These are phyloP conservation scores for Backusella tarrabulga DNA, from an alignment of 192 early-diverging fungal genomes.

Conservation along the genomic window DNA sequence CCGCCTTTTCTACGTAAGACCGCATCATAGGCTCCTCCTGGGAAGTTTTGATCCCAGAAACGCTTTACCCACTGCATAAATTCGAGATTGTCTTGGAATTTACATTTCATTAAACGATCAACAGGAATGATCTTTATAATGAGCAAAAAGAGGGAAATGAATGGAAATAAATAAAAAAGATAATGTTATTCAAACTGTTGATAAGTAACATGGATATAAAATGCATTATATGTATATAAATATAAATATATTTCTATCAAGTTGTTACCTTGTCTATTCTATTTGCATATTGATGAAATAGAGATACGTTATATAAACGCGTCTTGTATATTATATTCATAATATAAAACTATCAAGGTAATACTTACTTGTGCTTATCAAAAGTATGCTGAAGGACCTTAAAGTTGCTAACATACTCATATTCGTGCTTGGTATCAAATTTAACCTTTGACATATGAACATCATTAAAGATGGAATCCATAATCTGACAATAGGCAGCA, in stretches of 20 bases:
- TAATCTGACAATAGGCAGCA: slow-evolving; percentile 67
- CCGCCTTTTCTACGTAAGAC: slow-evolving; percentile 57
- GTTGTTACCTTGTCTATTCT: slow-evolving; percentile 75
- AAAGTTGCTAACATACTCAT: slow-evolving; percentile 94
- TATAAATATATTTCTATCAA: not conserved
- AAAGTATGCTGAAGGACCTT: slow-evolving; percentile 91
- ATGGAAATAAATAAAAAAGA: not conserved
- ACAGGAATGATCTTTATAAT: slow-evolving; percentile 74
- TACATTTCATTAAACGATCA: slow-evolving; percentile 89
- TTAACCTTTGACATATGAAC: slow-evolving; percentile 89
- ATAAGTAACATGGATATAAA: not conserved
- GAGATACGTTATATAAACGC: slow-evolving; percentile 3
- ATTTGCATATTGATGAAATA: not conserved
- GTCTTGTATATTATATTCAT: not conserved
- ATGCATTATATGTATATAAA: not conserved
- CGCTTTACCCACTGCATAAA: slow-evolving; percentile 96
- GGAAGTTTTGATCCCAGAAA: slow-evolving; percentile 88
- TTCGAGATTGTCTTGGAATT: slow-evolving; percentile 98
- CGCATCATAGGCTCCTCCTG: slow-evolving; percentile 85
- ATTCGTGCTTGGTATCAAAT: slow-evolving; percentile 92
- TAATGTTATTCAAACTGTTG: not conserved
- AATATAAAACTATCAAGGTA: not conserved
- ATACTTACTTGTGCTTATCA: slow-evolving; percentile 72
- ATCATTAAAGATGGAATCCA: slow-evolving; percentile 71
- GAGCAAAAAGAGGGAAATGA: not conserved